A percentile compares a stretch with the other conserved stretches of the same genome.
Evolutionary conservation across 1,284 basidiomycete genomes (phyloP).

Genomic region (Ustilago hordei): DNA sequence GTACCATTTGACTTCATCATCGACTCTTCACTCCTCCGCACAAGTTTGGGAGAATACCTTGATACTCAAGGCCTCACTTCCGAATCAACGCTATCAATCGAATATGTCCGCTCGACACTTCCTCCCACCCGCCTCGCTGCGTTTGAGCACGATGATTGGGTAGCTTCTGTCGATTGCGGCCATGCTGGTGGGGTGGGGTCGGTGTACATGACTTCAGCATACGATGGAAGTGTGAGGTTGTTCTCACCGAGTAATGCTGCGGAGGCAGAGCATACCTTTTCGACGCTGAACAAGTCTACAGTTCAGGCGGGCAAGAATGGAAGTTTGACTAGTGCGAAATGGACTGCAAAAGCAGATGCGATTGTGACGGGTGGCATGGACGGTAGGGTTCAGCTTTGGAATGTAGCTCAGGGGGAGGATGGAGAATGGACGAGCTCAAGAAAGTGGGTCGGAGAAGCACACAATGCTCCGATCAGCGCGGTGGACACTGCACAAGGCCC

Average conservation of each 20-base stretch:
- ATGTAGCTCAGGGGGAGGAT: constrained; percentile 11
- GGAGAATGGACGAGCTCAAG: constrained; percentile 28
- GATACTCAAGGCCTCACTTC: constrained; percentile 76
- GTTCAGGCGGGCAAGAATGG: constrained; percentile 56
- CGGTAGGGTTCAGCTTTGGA: constrained; percentile 73
- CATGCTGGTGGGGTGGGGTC: neutral
- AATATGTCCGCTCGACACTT: constrained; percentile 91
- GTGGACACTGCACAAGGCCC: constrained; percentile 38
- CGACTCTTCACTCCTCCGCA: constrained; percentile 79
- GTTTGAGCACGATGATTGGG: constrained; percentile 93
- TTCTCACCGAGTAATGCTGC: constrained; percentile 45
- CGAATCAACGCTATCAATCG: constrained; percentile 90
- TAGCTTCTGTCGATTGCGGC: constrained; percentile 78
- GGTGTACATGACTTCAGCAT: constrained; percentile 69
- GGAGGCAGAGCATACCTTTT: constrained; percentile 52
- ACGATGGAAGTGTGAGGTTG: constrained; percentile 67
- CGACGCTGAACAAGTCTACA: constrained; percentile 50
- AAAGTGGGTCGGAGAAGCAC: constrained; percentile 42
- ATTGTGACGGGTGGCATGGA: constrained; percentile 85
- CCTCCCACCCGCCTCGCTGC: constrained; percentile 86
- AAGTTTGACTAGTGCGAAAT: constrained; percentile 79
- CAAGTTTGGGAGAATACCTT: constrained; percentile 82
- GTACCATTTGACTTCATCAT: constrained; percentile 96
- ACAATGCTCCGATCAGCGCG: constrained; percentile 48
- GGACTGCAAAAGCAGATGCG: constrained; percentile 70